These are phyloP conservation scores for Xanthoceras sorbifolium DNA, from an alignment of 345 rosid species.

Conservation along the genomic window DNA sequence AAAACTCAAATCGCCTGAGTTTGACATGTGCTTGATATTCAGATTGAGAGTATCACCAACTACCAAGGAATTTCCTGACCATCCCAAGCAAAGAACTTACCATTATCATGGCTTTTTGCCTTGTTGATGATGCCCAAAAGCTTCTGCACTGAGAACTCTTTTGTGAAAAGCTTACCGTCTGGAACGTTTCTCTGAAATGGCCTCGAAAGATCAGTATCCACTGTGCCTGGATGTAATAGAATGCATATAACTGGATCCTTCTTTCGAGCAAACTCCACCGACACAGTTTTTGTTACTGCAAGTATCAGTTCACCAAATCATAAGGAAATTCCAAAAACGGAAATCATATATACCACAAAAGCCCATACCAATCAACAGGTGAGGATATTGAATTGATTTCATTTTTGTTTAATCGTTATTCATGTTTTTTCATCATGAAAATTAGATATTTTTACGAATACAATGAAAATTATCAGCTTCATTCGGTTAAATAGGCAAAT, in stretches of 20 bases:
- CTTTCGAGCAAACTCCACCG: conserved; percentile 72
- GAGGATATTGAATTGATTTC: too few relatives aligned
- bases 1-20: neutral
- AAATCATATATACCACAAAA: neutral
- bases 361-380: neutral
- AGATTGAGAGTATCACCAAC: neutral
- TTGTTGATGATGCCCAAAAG: conserved; percentile 66
- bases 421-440: too few relatives aligned
- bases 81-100: conserved; percentile 96
- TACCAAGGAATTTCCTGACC: conserved; percentile 92
- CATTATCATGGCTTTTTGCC: conserved; percentile 63
- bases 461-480: neutral
- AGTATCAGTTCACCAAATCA: conserved; percentile 17
- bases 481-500: neutral
- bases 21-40: neutral
- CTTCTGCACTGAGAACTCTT: conserved; percentile 76
- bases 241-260: conserved; percentile 81
- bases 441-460: too few relatives aligned
- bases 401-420: too few relatives aligned
- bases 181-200: conserved; percentile 88
- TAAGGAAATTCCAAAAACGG: neutral
- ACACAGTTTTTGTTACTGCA: conserved; percentile 70
- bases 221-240: conserved; percentile 93
- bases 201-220: conserved; percentile 87
- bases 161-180: conserved; percentile 76